Evolutionary conservation across 805 yeast genomes (phyloP), one percentile per base, ranked within the genome.

Genomic region (Lipomyces starkeyi): DNA sequence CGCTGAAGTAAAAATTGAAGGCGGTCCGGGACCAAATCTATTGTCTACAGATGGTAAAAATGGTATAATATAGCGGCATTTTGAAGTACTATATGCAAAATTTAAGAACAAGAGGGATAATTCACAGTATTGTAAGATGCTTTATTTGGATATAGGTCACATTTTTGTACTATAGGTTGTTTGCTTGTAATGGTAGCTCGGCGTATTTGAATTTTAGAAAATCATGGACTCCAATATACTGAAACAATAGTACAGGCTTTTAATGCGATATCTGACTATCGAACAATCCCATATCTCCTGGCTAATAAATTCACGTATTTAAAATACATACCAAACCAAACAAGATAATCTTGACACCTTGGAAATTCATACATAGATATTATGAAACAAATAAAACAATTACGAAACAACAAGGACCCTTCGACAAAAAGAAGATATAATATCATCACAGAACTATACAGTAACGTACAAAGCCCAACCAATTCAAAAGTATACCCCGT

Each of bases 11-110:
- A 58, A 29, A 25, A 64, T 67, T 14, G 67, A 64, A 61, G 70
- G 70, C 17, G 70, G 70, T 2, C 70, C 67, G 13, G 67, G 69
- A 14, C 69, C 69, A 11, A 22, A 43, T 6, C 7, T 43, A 43
- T 43, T 8, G 40, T 64, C 25, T 20, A 25, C 17, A 4, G 29
- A 59, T 59, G 11, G 14, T 32, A 0, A 59, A 25, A n/a, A 14
- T 40, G 27, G 32, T 25, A 25, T 20, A n/a, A 43, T 59, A 59
- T n/a, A 49, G 37, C 14, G 49, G 5, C 49, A 49, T 3, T 43
- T 7, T 13, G 17, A 37, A 3, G 17, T 54, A 22, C n/a, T 20
- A 20, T 20, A 53, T 20, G 20, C 20, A 14, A 40, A 40, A 40
- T 13, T 17, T 14, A 14, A 40, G n/a, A 13, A 14, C 17, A 43